Conservation (phyloP, 768 basidiomycete species). For the Rhizopogon vulgaris region DNA sequence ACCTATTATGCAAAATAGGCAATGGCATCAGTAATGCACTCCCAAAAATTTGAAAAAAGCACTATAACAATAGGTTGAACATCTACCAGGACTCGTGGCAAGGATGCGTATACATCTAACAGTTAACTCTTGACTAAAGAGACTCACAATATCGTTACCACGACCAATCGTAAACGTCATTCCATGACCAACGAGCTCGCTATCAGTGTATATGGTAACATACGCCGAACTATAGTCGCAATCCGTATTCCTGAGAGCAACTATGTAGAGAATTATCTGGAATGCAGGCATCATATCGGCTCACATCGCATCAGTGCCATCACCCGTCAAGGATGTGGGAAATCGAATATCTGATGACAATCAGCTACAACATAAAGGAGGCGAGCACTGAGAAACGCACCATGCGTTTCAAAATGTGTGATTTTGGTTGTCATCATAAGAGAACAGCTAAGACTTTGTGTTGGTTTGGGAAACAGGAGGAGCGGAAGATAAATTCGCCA, state of each 20-base stretch:
- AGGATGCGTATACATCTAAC: background rate
- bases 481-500: background rate
- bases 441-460: too few relatives aligned
- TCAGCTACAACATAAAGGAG: background rate
- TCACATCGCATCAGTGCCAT: constrained; percentile 92
- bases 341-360: constrained; percentile 71
- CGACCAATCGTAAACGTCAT: constrained; percentile 95
- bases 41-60: background rate
- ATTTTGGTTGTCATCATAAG: constrained; percentile 34
- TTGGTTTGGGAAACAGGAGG: background rate
- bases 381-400: constrained; percentile 25
- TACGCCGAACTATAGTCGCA: constrained; percentile 97
- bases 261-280: background rate
- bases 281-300: constrained; percentile 10
- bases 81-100: background rate
- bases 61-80: background rate
- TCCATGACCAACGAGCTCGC: constrained; percentile 80
- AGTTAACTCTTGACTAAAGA: background rate
- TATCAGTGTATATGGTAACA: constrained; percentile 62
- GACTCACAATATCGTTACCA: constrained; percentile 86
- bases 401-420: constrained; percentile 52
- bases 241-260: constrained; percentile 72
- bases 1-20: constrained; percentile 40
- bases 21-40: background rate
- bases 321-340: constrained; percentile 85